Percentiles rank a stretch among this genome's conserved stretches.
phyloP scores from a whole-genome alignment of 768 basidiomycete genomes.

The Phanerochaete sordida region DNA sequence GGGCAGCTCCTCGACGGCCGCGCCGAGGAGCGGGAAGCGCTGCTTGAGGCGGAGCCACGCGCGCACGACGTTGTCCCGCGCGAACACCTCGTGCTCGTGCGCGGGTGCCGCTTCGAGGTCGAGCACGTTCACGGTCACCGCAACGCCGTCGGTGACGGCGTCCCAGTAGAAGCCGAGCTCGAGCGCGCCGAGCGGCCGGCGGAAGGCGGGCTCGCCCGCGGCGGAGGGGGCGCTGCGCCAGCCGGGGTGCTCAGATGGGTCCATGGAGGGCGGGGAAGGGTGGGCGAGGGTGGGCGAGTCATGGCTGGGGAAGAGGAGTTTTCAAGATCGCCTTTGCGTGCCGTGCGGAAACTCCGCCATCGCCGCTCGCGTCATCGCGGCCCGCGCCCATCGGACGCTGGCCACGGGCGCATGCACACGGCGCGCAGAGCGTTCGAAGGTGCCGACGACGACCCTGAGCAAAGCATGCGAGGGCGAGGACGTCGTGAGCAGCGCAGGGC shows the following conservation, averaged over 20 bases:
- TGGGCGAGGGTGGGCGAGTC: too few relatives aligned
- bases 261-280: neutral
- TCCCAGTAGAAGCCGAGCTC: slow-evolving; percentile 24
- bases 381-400: too few relatives aligned
- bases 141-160: slow-evolving; percentile 27
- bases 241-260: neutral
- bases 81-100: slow-evolving; percentile 22
- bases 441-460: too few relatives aligned
- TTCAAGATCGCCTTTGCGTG: too few relatives aligned
- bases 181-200: slow-evolving; percentile 17
- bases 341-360: too few relatives aligned
- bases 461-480: too few relatives aligned
- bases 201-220: neutral
- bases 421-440: too few relatives aligned
- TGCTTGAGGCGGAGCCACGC: slow-evolving; percentile 48
- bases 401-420: too few relatives aligned
- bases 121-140: slow-evolving; percentile 37
- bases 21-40: slow-evolving; percentile 47
- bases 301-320: neutral
- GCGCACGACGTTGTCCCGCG: slow-evolving; percentile 31
- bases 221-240: neutral
- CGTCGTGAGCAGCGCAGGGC: too few relatives aligned
- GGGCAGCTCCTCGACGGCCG: slow-evolving; percentile 32
- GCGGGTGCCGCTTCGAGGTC: slow-evolving; percentile 25
- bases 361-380: too few relatives aligned